A percentile compares a stretch with the other conserved stretches of the same genome.
Conservation (phyloP, 2,329 filamentous ascomycete species). For the Penicillium sp. region DNA sequence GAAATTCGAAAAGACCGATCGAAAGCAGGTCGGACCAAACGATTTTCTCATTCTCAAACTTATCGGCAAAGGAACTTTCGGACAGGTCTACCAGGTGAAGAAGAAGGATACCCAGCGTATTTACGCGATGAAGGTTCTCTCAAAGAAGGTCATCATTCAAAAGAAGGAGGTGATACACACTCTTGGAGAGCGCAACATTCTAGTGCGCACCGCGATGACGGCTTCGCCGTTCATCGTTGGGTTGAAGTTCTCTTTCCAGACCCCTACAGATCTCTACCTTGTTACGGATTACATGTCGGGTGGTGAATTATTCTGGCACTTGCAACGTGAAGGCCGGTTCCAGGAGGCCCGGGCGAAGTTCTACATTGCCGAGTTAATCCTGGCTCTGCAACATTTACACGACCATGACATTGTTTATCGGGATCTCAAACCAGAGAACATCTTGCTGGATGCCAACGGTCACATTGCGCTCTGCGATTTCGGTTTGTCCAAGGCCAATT, state of each 20-base stretch:
- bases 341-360: constrained; percentile 95
- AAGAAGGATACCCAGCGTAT: constrained; percentile 96
- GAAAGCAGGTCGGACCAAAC: constrained; percentile 87
- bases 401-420: constrained; percentile 97
- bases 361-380: constrained; percentile 95
- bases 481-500: constrained; percentile 92
- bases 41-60: constrained; percentile 96
- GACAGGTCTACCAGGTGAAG: constrained; percentile 95
- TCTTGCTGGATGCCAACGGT: constrained; percentile 91
- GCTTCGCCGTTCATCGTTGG: constrained; percentile 98
- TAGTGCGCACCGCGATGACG: constrained; percentile 91
- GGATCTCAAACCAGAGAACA: constrained; percentile 96
- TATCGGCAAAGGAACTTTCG: constrained; percentile 97
- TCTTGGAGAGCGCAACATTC: constrained; percentile 92
- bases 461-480: constrained; percentile 98
- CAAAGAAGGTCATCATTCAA: constrained; percentile 99
- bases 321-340: constrained; percentile 95
- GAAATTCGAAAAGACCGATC: constrained; percentile 80
- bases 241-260: constrained; percentile 98
- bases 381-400: constrained; percentile 92
- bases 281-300: constrained; percentile 99
- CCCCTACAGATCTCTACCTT: constrained; percentile 92
- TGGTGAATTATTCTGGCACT: constrained; percentile 96
- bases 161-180: constrained; percentile 99
- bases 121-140: constrained; percentile 98